Base-by-base conservation (phyloP, 2,329 filamentous ascomycete genomes). In the Aspergillus unguis region DNA sequence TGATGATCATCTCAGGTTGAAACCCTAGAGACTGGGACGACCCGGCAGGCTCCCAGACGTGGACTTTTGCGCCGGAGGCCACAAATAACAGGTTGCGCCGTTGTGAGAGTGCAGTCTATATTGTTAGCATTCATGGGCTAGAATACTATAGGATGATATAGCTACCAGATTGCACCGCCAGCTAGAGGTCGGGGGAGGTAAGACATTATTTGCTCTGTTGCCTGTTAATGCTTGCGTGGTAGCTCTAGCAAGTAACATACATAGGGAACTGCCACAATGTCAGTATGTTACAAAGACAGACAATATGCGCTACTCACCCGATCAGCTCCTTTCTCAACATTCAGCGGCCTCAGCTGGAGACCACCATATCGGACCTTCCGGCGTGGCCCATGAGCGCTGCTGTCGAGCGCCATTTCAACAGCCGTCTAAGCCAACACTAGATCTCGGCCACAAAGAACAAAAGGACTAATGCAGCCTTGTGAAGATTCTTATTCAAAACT, bases 141-240 rank as follows among this genome's bases (percentile, higher is more conserved):
- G 48, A 8, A 28, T n/a, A 4, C 25, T 11, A 9, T 8, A 42
- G 28, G 37, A 23, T 11, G 27, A 27, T 17, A 6, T 25, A 46
- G 61, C 61, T 62, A 75, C 73, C 58, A 77, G 54, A 53, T 77
- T 77, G 54, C 70, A 74, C 46, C 75, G 68, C 74, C 74, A 77
- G 48, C 64, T 58, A 26, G 71, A 63, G 33, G 66, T 57, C 10
- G 53, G 59, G 25, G 74, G 74, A 42, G 63, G 61, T 44, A 54
- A 50, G 37, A 55, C 57, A 50, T 66, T 58, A 31, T 64, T 61
- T 55, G 65, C 58, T 47, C 66, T 70, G 53, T 43, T 55, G 23
- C 29, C 27, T 45, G 28, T 58, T 45, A 58, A 53, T 53, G 28
- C 31, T 38, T 28, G 45, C 31, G 9, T 9, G 9, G 6, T 2